A percentile compares a stretch with the other conserved stretches of the same genome.
These are phyloP conservation scores for Priceomyces medius DNA, from an alignment of 805 yeast species.

Conservation along the genomic window DNA sequence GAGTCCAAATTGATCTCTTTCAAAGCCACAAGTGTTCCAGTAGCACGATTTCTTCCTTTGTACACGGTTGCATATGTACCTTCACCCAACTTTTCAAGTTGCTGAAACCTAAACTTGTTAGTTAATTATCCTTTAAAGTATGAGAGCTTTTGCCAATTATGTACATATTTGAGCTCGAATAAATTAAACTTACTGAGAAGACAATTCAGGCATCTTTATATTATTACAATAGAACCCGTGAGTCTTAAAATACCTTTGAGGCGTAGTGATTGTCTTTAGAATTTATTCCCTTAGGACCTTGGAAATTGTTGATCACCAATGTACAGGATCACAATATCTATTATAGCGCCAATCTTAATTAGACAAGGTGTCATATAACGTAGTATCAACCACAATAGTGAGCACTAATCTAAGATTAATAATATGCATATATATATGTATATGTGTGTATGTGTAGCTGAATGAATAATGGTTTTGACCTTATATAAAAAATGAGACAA, in stretches of 20 bases:
- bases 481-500: no score
- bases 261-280: background rate
- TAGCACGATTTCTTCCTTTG: constrained; percentile 82
- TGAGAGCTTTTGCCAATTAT: no score
- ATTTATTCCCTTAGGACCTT: background rate
- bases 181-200: constrained; percentile 45
- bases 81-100: constrained; percentile 84
- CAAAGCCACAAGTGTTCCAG: constrained; percentile 88
- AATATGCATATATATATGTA: no score
- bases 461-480: no score
- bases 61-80: constrained; percentile 99
- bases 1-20: constrained; percentile 93
- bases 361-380: no score
- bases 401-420: no score
- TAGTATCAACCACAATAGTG: no score
- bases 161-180: no score
- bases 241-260: background rate
- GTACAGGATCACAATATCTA: no score
- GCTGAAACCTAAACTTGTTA: constrained; percentile 35
- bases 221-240: background rate
- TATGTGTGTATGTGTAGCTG: no score
- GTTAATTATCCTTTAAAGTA: background rate
- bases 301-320: background rate
- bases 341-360: no score
- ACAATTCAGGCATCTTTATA: constrained; percentile 41